These are phyloP conservation scores for Sporobolomyces roseus DNA, from an alignment of 768 basidiomycete species.

Conservation along the genomic window DNA sequence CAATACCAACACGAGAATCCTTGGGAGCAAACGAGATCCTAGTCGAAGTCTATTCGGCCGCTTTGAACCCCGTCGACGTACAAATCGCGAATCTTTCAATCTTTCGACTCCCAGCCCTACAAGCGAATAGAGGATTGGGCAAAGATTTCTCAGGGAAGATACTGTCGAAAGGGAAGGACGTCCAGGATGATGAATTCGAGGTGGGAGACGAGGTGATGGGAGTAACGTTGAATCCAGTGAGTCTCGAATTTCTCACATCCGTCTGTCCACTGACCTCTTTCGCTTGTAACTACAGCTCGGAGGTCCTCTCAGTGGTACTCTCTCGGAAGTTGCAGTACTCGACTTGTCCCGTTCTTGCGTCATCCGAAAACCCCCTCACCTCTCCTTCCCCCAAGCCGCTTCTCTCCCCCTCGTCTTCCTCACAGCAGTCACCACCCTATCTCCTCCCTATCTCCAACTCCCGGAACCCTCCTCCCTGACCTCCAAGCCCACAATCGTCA, in stretches of 20 bases:
- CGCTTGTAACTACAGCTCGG: slow-evolving; percentile 6
- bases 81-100: slow-evolving; percentile 24
- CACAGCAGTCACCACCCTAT: slow-evolving; percentile 34
- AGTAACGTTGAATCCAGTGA: slow-evolving; percentile 53
- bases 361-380: slow-evolving; percentile 21
- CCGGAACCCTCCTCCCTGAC: slow-evolving; percentile 1
- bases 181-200: slow-evolving; percentile 55
- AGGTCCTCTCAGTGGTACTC: slow-evolving; percentile 1
- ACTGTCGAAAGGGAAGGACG: slow-evolving; percentile 56
- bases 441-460: slow-evolving; percentile 30
- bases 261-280: background rate
- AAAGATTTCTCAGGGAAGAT: slow-evolving; percentile 79
- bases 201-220: slow-evolving; percentile 72
- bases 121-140: slow-evolving; percentile 54
- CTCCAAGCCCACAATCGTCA: slow-evolving; percentile 15
- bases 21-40: slow-evolving; percentile 19
- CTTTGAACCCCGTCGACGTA: slow-evolving; percentile 32
- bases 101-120: slow-evolving; percentile 9
- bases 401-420: slow-evolving; percentile 41
- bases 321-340: slow-evolving; percentile 24
- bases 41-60: slow-evolving; percentile 22
- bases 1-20: background rate
- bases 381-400: slow-evolving; percentile 27
- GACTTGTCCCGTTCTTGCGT: slow-evolving; percentile 19
- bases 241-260: too few species aligned